These are phyloP conservation scores for Quercus wislizeni DNA, from an alignment of 306 rosid genomes.

Conservation along the genomic window DNA sequence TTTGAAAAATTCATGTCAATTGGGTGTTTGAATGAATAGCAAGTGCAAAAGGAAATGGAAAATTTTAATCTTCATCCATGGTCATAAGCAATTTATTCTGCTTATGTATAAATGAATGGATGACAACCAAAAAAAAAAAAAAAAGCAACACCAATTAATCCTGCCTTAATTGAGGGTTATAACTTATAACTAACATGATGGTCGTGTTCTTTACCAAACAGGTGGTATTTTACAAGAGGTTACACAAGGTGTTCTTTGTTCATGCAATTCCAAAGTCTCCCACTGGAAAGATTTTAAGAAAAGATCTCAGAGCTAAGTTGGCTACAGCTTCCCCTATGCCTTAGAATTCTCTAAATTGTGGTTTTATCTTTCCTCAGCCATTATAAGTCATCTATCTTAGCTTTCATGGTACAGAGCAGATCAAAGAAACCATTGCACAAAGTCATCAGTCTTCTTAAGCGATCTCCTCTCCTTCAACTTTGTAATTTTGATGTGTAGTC, in stretches of 20 bases:
- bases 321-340: constrained; percentile 19
- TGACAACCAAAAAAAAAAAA: no score
- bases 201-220: constrained; percentile 29
- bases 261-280: constrained; percentile 86
- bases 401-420: not conserved
- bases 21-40: no score
- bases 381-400: constrained; percentile 2
- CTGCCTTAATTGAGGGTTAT: not conserved
- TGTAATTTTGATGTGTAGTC: not conserved
- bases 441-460: not conserved
- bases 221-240: constrained; percentile 88
- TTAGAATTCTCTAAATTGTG: not conserved
- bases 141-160: not conserved
- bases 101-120: no score
- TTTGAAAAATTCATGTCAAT: no score
- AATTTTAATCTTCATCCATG: no score
- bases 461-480: not conserved
- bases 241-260: constrained; percentile 68
- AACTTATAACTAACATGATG: not conserved
- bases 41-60: no score
- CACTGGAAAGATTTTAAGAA: constrained; percentile 80
- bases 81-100: no score
- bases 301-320: constrained; percentile 78
- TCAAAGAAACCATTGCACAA: not conserved
- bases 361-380: not conserved